A percentile compares a stretch with the other conserved stretches of the same genome.
Evolutionary conservation across 2,329 filamentous ascomycete genomes (phyloP).

Genomic region (Bretziella fagacearum): DNA sequence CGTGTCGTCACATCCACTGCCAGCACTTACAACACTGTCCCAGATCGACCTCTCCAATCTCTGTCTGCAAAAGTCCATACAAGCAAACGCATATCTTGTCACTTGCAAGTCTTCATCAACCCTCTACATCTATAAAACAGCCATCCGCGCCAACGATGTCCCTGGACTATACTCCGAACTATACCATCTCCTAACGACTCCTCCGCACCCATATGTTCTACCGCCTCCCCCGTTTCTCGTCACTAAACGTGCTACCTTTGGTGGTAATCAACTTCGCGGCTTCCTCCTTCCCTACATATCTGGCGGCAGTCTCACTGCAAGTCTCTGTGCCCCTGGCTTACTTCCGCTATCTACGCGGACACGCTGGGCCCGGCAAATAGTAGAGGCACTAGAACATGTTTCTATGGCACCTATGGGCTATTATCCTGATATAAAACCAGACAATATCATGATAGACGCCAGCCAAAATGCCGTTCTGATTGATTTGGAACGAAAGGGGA

Average conservation of each 20-base stretch:
- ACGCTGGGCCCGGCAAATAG: not conserved
- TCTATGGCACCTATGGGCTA: not conserved
- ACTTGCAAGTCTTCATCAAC: not conserved
- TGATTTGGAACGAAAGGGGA: conserved; percentile 7
- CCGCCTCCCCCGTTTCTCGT: conserved; percentile 5
- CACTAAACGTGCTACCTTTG: not conserved
- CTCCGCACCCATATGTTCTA: conserved; percentile 2
- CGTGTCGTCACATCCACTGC: too few species aligned
- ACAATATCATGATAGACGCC: conserved; percentile 1
- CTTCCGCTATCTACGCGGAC: not conserved
- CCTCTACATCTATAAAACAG: not conserved
- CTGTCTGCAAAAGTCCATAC: not conserved
- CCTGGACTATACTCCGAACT: conserved; percentile 5
- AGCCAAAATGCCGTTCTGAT: conserved; percentile 2
- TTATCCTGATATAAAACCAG: conserved; percentile 10
- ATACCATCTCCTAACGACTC: not conserved
- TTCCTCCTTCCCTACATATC: conserved; percentile 1
- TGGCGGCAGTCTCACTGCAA: not conserved
- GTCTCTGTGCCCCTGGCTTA: not conserved
- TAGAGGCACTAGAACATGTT: not conserved
- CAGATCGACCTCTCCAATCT: too few species aligned
- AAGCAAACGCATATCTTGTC: not conserved
- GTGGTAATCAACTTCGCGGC: not conserved
- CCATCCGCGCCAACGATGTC: conserved; percentile 1
- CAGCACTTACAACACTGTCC: too few species aligned